These are phyloP conservation scores for Tulasnella sp. DNA, from an alignment of 768 basidiomycete genomes.

Conservation along the genomic window DNA sequence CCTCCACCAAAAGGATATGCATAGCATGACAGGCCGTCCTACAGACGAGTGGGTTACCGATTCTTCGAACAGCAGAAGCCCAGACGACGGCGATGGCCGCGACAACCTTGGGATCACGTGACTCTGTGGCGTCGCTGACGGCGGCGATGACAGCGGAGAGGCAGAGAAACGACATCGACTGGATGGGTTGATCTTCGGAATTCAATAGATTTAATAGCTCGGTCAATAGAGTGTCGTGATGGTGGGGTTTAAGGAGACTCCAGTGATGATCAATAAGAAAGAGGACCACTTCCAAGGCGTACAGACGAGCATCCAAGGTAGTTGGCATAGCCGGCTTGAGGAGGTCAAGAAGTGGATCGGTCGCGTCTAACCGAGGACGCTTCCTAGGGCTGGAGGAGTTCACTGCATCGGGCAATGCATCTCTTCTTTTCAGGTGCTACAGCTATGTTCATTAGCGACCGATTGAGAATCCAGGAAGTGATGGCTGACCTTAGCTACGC, in stretches of 20 bases:
- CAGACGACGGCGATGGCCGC: slow-evolving; percentile 35
- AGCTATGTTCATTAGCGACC: background rate
- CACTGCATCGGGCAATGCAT: slow-evolving; percentile 48
- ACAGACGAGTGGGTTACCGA: slow-evolving; percentile 52
- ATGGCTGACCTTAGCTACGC: slow-evolving; percentile 46
- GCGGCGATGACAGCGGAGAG: slow-evolving; percentile 57
- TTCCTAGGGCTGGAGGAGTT: slow-evolving; percentile 31
- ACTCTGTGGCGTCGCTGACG: too few relatives aligned
- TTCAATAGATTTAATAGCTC: slow-evolving; percentile 49
- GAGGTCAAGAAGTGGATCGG: background rate
- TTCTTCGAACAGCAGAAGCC: slow-evolving; percentile 67
- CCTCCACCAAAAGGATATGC: slow-evolving; percentile 37
- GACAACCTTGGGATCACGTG: background rate
- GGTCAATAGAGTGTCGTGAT: slow-evolving; percentile 45
- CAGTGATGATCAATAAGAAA: slow-evolving; percentile 79
- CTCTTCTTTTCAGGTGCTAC: slow-evolving; percentile 33
- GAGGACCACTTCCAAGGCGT: slow-evolving; percentile 61
- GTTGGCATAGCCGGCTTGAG: slow-evolving; percentile 1
- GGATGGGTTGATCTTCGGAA: slow-evolving; percentile 48
- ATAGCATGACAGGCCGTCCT: slow-evolving; percentile 70
- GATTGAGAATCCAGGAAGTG: background rate
- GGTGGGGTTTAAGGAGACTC: slow-evolving; percentile 42
- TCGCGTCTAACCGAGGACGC: slow-evolving; percentile 23
- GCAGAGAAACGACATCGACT: slow-evolving; percentile 78
- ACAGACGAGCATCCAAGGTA: slow-evolving; percentile 21